A percentile compares a stretch with the other conserved stretches of the same genome.
These are phyloP conservation scores for Crassisporium funariophilum DNA, from an alignment of 768 basidiomycete species.

Conservation along the genomic window DNA sequence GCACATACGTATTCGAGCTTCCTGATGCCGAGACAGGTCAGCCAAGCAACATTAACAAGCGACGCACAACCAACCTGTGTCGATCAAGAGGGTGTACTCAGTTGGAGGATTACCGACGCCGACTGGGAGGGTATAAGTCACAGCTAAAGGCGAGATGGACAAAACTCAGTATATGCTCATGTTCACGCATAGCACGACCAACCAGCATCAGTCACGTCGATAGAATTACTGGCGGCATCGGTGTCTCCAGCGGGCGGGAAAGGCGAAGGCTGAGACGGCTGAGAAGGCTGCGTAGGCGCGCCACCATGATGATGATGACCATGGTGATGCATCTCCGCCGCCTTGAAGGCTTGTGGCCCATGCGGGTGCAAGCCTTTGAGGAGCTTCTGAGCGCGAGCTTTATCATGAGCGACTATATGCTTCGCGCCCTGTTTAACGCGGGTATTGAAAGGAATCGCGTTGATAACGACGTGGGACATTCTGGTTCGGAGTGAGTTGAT, in stretches of 20 bases:
- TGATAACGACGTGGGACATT: conserved; percentile 41
- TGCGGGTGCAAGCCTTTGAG: conserved; percentile 56
- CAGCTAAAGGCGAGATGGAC: conserved; percentile 20
- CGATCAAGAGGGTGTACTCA: conserved; percentile 54
- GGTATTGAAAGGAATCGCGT: conserved; percentile 47
- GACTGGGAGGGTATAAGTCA: conserved; percentile 56
- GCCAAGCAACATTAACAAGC: background rate
- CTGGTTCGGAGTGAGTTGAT: too few relatives aligned
- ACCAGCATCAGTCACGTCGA: conserved; percentile 62
- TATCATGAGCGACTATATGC: conserved; percentile 55
- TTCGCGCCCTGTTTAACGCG: conserved; percentile 45
- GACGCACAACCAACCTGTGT: conserved; percentile 44
- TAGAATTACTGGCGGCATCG: conserved; percentile 32
- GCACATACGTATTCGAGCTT: conserved; percentile 36
- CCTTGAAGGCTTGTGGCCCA: conserved; percentile 43
- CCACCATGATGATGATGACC: conserved; percentile 17
- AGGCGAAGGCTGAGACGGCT: conserved; percentile 12
- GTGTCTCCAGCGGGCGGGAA: conserved; percentile 22
- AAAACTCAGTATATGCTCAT: conserved; percentile 3
- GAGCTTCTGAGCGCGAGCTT: conserved; percentile 56
- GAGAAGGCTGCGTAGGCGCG: conserved; percentile 7
- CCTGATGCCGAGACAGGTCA: too few relatives aligned
- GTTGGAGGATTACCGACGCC: conserved; percentile 54
- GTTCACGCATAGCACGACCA: conserved; percentile 7
- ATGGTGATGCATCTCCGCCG: conserved; percentile 16